phyloP scores from a whole-genome alignment of 495 filamentous ascomycete species.

The Tuber umbilicatum region DNA sequence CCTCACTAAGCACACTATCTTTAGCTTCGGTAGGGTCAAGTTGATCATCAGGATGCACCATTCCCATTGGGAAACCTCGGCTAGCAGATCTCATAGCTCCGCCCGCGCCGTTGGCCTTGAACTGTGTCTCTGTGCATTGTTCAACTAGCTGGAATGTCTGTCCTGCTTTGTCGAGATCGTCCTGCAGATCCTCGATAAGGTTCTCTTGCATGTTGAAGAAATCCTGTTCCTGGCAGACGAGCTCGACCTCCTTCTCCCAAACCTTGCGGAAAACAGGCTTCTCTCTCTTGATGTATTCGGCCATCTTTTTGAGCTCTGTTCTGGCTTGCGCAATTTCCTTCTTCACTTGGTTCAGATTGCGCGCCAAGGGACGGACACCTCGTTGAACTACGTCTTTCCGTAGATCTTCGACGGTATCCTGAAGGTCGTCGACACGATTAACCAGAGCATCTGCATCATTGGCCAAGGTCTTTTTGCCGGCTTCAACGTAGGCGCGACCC shows the following conservation, averaged over 20 bases:
- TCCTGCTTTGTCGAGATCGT: constrained; percentile 87
- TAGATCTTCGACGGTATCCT: constrained; percentile 92
- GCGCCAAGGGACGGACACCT: constrained; percentile 85
- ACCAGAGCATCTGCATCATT: constrained; percentile 83
- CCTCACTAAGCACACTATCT: constrained; percentile 85
- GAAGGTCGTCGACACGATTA: constrained; percentile 84
- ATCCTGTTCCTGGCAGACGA: constrained; percentile 91
- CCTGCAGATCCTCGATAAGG: constrained; percentile 79
- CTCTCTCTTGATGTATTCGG: constrained; percentile 82
- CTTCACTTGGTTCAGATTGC: constrained; percentile 77
- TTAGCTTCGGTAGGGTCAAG: constrained; percentile 75
- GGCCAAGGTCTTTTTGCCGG: constrained; percentile 74
- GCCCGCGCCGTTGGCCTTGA: constrained; percentile 56
- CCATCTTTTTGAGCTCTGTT: constrained; percentile 88
- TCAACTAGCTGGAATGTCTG: constrained; percentile 92
- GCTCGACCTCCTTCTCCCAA: constrained; percentile 91
- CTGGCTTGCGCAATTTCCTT: constrained; percentile 77
- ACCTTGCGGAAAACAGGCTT: constrained; percentile 97
- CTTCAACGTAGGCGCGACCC: constrained; percentile 75
- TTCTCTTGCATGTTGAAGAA: constrained; percentile 92
- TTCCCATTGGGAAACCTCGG: constrained; percentile 52
- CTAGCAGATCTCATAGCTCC: constrained; percentile 50
- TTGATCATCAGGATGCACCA: constrained; percentile 58
- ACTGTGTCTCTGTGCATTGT: constrained; percentile 92
- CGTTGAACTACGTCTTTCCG: constrained; percentile 93